phyloP scores from a whole-genome alignment of 495 filamentous ascomycete genomes.

The Emericellopsis terricola region DNA sequence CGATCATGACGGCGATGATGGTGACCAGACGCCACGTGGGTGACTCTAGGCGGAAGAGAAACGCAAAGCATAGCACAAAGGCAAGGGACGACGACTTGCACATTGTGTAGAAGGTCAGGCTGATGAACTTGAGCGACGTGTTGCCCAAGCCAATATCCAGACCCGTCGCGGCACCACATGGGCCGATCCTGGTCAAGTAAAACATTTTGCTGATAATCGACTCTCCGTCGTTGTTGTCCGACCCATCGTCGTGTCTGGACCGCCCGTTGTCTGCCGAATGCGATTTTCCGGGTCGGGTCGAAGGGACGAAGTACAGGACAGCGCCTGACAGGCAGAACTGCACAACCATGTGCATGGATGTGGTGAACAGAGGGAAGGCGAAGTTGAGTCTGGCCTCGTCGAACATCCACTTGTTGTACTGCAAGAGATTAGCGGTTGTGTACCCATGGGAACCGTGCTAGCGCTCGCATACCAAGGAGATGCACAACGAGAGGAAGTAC shows the following conservation, averaged over 20 bases:
- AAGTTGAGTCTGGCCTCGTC: conserved; percentile 70
- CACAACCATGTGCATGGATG: conserved; percentile 86
- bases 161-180: conserved; percentile 84
- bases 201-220: conserved; percentile 72
- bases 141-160: conserved; percentile 96
- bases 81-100: conserved; percentile 94
- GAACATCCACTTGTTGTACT: conserved; percentile 99
- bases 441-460: not conserved
- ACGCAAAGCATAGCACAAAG: conserved; percentile 91
- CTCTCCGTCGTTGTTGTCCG: conserved; percentile 41
- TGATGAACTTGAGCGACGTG: conserved; percentile 87
- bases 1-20: conserved; percentile 86
- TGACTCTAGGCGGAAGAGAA: conserved; percentile 79
- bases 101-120: conserved; percentile 97
- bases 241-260: conserved; percentile 29
- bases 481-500: conserved; percentile 88
- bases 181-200: conserved; percentile 82
- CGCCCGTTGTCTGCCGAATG: conserved; percentile 27
- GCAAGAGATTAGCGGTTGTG: conserved; percentile 7
- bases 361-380: conserved; percentile 89
- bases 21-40: conserved; percentile 69
- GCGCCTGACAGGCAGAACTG: conserved; percentile 73
- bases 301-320: conserved; percentile 70
- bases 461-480: conserved; percentile 62
- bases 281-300: conserved; percentile 49